Evolutionary conservation across 2,329 filamentous ascomycete species (phyloP).

Genomic region (Teratosphaeria viscida): DNA sequence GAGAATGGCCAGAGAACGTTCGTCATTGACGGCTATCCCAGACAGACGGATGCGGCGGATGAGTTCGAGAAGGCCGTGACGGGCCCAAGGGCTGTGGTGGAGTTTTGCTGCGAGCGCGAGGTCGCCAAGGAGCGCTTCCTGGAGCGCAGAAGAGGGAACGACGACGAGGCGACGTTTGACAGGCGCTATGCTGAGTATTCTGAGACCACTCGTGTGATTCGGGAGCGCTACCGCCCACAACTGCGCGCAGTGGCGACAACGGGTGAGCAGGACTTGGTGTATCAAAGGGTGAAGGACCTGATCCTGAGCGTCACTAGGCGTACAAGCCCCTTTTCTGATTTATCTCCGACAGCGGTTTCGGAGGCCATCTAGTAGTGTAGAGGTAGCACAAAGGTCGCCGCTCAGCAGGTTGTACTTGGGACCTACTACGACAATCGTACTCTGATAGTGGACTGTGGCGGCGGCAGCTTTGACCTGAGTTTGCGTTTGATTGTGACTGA

Average conservation of each 20-base stretch:
- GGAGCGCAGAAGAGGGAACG: neutral
- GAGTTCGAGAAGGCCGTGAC: conserved; percentile 1
- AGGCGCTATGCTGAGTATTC: neutral
- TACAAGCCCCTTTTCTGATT: neutral
- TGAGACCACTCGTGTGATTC: neutral
- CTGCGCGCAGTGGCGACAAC: neutral
- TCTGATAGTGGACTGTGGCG: too few relatives aligned
- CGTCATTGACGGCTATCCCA: conserved; percentile 14
- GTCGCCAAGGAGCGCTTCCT: conserved; percentile 1
- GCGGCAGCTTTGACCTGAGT: too few relatives aligned
- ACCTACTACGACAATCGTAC: too few relatives aligned
- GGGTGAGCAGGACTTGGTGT: neutral
- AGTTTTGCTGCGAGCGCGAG: neutral
- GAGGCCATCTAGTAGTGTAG: too few relatives aligned
- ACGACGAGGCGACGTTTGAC: conserved; percentile 1
- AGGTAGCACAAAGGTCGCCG: too few relatives aligned
- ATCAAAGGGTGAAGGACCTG: neutral
- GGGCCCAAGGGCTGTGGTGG: neutral
- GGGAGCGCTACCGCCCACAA: neutral
- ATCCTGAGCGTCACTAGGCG: neutral
- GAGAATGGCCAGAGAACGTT: neutral
- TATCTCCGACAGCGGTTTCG: neutral
- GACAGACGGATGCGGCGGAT: conserved; percentile 2
- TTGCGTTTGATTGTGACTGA: too few relatives aligned
- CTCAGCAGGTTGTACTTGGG: too few relatives aligned